These are phyloP conservation scores for Pseudozyma pruni DNA, from an alignment of 1,284 basidiomycete species.

Conservation along the genomic window DNA sequence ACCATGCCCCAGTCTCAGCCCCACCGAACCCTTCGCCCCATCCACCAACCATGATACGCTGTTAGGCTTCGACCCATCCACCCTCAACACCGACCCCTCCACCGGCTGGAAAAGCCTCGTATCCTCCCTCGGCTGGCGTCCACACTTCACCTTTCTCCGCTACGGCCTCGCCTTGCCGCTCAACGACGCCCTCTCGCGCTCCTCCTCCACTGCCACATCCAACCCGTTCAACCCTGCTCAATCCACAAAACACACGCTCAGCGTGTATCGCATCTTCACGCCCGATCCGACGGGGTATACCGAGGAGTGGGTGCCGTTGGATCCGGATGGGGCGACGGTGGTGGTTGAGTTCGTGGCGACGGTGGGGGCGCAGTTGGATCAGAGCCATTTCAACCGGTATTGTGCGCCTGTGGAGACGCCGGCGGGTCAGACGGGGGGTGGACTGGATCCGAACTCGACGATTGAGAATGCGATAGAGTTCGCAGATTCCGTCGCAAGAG, in stretches of 20 bases:
- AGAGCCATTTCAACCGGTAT: conserved; percentile 32
- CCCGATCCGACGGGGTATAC: conserved; percentile 36
- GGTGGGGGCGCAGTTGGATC: conserved; percentile 32
- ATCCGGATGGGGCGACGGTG: conserved; percentile 33
- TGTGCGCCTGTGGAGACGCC: conserved; percentile 4
- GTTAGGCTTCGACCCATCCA: conserved; percentile 21
- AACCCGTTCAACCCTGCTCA: conserved; percentile 24
- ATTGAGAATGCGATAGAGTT: conserved; percentile 38
- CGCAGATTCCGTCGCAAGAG: conserved; percentile 23
- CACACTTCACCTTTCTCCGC: conserved; percentile 26
- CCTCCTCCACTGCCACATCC: conserved; percentile 4
- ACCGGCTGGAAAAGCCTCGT: conserved; percentile 45
- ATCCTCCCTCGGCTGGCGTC: conserved; percentile 41
- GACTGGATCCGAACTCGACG: conserved; percentile 25
- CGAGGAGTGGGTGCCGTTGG: conserved; percentile 38
- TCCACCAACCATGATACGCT: too few species aligned
- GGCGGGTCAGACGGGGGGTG: conserved; percentile 4
- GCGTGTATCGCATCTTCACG: conserved; percentile 43
- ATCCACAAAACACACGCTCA: conserved; percentile 22
- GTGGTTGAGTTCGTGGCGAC: conserved; percentile 32
- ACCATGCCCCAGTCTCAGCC: background rate
- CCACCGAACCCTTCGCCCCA: background rate
- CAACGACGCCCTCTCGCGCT: conserved; percentile 14
- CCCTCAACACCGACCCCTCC: conserved; percentile 20
- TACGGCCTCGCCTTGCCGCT: conserved; percentile 30